phyloP scores from a whole-genome alignment of 2,329 filamentous ascomycete species.

The Fusarium pilosicola region DNA sequence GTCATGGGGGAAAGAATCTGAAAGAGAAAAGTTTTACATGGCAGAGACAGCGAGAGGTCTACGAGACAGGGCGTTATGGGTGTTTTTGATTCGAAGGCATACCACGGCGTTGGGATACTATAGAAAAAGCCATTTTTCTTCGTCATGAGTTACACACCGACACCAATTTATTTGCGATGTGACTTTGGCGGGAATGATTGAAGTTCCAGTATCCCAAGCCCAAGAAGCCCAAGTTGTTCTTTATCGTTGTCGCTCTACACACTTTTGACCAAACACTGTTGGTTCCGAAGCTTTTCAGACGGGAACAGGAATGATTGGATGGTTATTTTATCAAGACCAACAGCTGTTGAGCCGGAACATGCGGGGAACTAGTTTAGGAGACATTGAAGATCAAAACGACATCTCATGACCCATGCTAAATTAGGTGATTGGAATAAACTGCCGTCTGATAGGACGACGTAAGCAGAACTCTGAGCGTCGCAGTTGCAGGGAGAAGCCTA shows the following conservation, averaged over 20 bases:
- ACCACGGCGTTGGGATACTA: conserved; percentile 40
- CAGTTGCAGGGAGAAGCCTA: neutral
- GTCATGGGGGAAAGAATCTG: neutral
- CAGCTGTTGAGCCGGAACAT: neutral
- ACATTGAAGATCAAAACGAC: conserved; percentile 6
- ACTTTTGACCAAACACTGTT: neutral
- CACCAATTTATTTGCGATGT: conserved; percentile 6
- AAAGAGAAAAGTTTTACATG: conserved; percentile 22
- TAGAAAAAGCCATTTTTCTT: conserved; percentile 35
- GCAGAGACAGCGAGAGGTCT: conserved; percentile 19
- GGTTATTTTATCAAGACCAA: neutral
- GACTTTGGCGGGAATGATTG: conserved; percentile 26
- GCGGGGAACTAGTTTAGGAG: conserved; percentile 2
- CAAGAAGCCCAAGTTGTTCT: neutral
- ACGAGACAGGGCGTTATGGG: conserved; percentile 38
- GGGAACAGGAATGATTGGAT: conserved; percentile 12
- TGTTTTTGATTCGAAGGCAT: conserved; percentile 41
- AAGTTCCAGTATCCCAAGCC: conserved; percentile 16
- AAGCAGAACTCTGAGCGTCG: conserved; percentile 4
- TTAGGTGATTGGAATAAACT: conserved; percentile 23
- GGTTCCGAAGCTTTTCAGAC: conserved; percentile 1
- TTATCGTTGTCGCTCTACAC: neutral
- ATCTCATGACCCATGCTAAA: conserved; percentile 3
- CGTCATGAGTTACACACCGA: conserved; percentile 28
- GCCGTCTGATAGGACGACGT: conserved; percentile 27